These are phyloP conservation scores for Myochromella boudieri DNA, from an alignment of 768 basidiomycete species.

Conservation along the genomic window DNA sequence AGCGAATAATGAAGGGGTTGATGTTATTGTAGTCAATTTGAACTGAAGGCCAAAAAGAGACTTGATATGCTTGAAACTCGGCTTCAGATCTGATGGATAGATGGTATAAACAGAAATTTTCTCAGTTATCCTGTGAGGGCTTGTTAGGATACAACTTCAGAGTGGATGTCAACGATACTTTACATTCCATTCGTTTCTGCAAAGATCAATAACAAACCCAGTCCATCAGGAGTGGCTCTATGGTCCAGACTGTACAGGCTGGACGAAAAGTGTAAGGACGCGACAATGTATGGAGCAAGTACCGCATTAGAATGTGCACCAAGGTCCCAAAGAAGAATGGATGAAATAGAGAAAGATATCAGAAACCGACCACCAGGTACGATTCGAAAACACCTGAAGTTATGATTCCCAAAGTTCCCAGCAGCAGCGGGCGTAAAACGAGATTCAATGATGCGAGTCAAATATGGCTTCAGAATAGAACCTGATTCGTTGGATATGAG, in stretches of 20 bases:
- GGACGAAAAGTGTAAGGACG: neutral
- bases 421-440: neutral
- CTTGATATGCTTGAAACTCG: too few species aligned
- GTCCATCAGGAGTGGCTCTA: too few species aligned
- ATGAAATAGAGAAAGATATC: neutral
- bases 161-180: neutral
- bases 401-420: neutral
- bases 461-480: neutral
- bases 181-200: neutral
- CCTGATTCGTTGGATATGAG: too few species aligned
- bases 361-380: conserved; percentile 17
- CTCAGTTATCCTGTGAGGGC: neutral
- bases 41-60: too few species aligned
- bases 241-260: too few species aligned
- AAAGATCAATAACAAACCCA: neutral
- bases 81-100: neutral
- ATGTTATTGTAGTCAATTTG: too few species aligned
- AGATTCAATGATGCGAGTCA: neutral
- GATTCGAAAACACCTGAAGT: conserved; percentile 3
- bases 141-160: neutral
- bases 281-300: neutral
- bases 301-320: neutral
- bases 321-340: conserved; percentile 3
- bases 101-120: neutral
- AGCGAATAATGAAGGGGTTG: too few species aligned